A percentile compares a stretch with the other conserved stretches of the same genome.
phyloP scores from a whole-genome alignment of 2,329 filamentous ascomycete genomes.

The Ceratocystis colombiana region DNA sequence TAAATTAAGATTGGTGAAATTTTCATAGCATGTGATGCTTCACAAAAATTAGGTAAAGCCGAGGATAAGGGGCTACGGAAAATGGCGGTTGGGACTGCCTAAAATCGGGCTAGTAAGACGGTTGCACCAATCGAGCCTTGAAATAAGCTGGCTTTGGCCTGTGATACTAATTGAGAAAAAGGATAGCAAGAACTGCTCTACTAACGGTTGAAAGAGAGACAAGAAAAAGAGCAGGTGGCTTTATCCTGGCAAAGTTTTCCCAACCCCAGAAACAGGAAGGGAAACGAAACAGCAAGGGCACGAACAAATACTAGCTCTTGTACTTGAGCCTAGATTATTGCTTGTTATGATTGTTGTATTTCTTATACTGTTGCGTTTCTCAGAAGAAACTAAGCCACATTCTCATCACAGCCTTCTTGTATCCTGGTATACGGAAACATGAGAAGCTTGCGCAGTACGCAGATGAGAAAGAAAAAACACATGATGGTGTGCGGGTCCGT shows the following conservation, averaged over 20 bases:
- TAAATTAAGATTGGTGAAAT: not conserved
- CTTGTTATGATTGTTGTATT: too few species aligned
- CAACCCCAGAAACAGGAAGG: slow-evolving; percentile 2
- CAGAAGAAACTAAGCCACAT: not conserved
- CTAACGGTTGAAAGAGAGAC: not conserved
- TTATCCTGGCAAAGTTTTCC: not conserved
- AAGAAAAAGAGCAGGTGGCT: not conserved
- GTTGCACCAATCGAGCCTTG: not conserved
- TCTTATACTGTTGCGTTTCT: not conserved
- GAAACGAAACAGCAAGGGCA: slow-evolving; percentile 2
- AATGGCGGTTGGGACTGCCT: not conserved
- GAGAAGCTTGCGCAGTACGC: not conserved
- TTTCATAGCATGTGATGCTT: not conserved
- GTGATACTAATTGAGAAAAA: not conserved
- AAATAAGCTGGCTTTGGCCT: not conserved
- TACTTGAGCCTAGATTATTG: not conserved
- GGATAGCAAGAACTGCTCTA: not conserved
- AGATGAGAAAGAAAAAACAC: not conserved
- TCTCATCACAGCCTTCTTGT: not conserved
- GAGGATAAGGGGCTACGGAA: not conserved
- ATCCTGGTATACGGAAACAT: not conserved
- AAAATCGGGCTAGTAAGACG: not conserved
- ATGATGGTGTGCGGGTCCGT: not conserved
- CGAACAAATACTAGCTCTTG: not conserved
- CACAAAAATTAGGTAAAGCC: not conserved